Base-by-base conservation (phyloP, 2,329 filamentous ascomycete genomes). In the Diplodia corticola region DNA sequence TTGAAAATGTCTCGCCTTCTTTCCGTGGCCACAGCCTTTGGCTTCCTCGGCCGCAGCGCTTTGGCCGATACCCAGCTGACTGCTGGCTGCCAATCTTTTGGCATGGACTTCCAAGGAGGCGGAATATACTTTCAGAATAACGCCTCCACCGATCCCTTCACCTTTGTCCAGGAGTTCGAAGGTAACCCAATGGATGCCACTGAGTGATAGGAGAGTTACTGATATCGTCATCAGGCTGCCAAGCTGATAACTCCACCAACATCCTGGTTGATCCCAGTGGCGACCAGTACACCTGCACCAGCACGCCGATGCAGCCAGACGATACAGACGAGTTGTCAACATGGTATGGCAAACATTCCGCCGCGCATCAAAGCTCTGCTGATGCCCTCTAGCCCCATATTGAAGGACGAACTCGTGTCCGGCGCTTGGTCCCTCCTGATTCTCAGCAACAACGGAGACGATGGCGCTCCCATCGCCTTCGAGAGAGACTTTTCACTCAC, bases 61-160 rank as follows among this genome's bases (percentile, higher is more conserved):
- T 17, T 70, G 20, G 69, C 69, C 10, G 51, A 59, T 15, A 30
- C 28, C 4, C 20, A 53, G 33, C 22, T 51, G 30, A 63, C 68
- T 30, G 69, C 67, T 30, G 60, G 63, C 40, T 72, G 71, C 64
- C 17, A 53, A 10, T 72, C 73, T 17, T 75, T 67, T 65, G 73
- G 73, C 63, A 73, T 75, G 66, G 79, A 81, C 68, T 81, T 80
- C 65, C 74, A 78, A 65, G 70, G 73, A 61, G 73, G 73, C n/a
- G 77, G 76, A 9, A 70, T 68, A 12, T 81, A 79, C 69, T 81
- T 80, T 68, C 79, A 80, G 68, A 80, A 80, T 67, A 71, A 70
- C 13, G 68, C 73, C n/a, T 79, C 78, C 0, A 70, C 69, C n/a
- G 76, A 76, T 6, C 70, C 70, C 10, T 80, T 80, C 68, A 79